Base-by-base conservation (phyloP, 306 rosid species). In the Glycyrrhiza uralensis region DNA sequence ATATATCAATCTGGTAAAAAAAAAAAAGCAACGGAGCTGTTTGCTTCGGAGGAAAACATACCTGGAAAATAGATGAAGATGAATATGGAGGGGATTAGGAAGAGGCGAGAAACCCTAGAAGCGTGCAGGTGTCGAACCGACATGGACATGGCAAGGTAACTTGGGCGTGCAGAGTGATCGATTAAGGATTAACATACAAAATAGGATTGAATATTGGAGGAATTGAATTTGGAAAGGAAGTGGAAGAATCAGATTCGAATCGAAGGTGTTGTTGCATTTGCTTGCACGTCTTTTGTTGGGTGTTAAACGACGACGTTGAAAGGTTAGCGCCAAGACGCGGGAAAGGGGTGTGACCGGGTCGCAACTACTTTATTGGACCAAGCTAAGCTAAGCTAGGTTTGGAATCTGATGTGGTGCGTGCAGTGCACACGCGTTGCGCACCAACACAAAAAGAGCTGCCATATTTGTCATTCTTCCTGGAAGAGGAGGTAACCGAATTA, bases 121-220 rank as follows among this genome's bases (percentile, higher is more conserved):
- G 10, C 64, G 59, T 1, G 55, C 47, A 33, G 45, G 69, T 49
- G 69, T 55, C 22, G 78, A 76, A 75, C 71, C 78, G 96, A 77
- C 96, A 89, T 85, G 69, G 79, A 77, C 91, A 93, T 89, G 60
- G 78, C 83, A 69, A 58, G 35, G 15, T 2, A 64, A 22, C 0
- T 4, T 20, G 12, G 19, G 13, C 32, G 7, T 9, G 3, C 1
- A 0, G 0, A 32, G 55, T 6, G 44, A 59, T 67, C 6, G 58
- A 61, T 29, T 17, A 49, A 42, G 14, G 41, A 29, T 3, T 4
- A 24, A 10, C 55, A 51, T 67, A 22, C 20, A 19, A 55, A 62
- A 50, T 46, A 5, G n/a, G n/a, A 19, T 13, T 22, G 28, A 54
- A 41, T n/a, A 11, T 14, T 28, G 23, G 28, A 49, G 56, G 20